phyloP scores from a whole-genome alignment of 2,329 filamentous ascomycete species.

The Aspergillus sp. region DNA sequence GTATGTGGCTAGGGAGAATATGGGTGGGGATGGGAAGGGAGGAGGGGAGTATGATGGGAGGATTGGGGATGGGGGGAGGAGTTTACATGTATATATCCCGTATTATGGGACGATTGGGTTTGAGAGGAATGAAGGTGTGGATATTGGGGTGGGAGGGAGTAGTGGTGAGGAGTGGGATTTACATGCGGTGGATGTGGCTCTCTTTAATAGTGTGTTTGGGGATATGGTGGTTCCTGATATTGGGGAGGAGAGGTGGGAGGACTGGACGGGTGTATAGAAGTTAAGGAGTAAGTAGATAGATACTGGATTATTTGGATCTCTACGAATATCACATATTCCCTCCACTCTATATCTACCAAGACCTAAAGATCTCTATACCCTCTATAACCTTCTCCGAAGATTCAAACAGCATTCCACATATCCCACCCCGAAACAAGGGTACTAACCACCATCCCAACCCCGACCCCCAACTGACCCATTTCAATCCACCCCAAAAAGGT shows the following conservation, averaged over 20 bases:
- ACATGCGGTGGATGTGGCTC: constrained; percentile 9
- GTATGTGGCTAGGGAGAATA: no score
- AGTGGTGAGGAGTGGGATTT: constrained; percentile 2
- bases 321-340: no score
- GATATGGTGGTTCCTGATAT: not conserved
- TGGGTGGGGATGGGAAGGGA: not conserved
- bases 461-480: constrained; percentile 55
- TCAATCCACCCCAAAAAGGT: constrained; percentile 62
- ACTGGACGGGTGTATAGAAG: not conserved
- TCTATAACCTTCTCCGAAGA: no score
- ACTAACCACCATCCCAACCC: constrained; percentile 61
- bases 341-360: no score
- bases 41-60: not conserved
- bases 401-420: constrained; percentile 54
- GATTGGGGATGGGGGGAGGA: not conserved
- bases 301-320: fast-evolving
- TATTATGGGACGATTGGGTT: constrained; percentile 13
- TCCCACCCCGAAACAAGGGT: constrained; percentile 62
- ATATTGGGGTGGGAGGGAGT: not conserved
- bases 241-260: not conserved
- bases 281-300: no score
- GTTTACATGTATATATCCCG: constrained; percentile 5
- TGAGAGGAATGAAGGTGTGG: not conserved
- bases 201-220: constrained; percentile 12
- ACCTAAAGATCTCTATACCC: no score